Base-by-base conservation (phyloP, 2,329 filamentous ascomycete genomes). In the Alternaria atra region DNA sequence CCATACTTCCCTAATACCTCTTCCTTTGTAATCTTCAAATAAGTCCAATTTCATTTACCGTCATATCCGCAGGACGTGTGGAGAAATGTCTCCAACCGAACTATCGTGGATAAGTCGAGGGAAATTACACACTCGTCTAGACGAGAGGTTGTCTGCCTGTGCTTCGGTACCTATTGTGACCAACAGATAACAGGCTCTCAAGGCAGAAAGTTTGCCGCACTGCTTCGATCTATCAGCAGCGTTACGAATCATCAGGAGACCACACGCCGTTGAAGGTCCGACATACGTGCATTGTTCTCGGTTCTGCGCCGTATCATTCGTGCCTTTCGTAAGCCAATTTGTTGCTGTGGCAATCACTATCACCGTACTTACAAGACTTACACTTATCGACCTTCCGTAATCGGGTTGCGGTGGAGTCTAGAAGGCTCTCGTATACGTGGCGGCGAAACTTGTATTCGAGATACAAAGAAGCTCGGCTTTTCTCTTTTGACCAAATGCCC, bases 401-500 rank as follows among this genome's bases (percentile, higher is more conserved):
- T 25, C 6, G 48, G 32, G n/a, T 17, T 25, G 48, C 17, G 48
- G 48, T 20, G 23, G 15, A 12, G 23, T 52, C 34, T 52, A 23
- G 48, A 20, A 52, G 32, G 23, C 20, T 13, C n/a, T 29, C 48
- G 32, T 52, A 52, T 20, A 52, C 23, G 5, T 35, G 48, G 34
- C 34, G 32, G 48, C 48, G 48, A 27, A 39, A 39, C 25, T 39
- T 23, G 15, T 20, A 6, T 13, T 35, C 34, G 48, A 35, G 48
- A 39, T 29, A 29, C 32, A 32, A 17, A 10, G 20, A 32, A 39
- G 13, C 34, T 52, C 48, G 48, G 34, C 10, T 25, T 25, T 17
- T 51, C 34, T 51, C 34, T 29, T 51, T 51, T 37, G 29, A 51
- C 48, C 48, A 20, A 51, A 39, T 12, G 46, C 46, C 46, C 46